These are phyloP conservation scores for Phialocephala subalpina DNA, from an alignment of 2,329 filamentous ascomycete species.

Conservation along the genomic window DNA sequence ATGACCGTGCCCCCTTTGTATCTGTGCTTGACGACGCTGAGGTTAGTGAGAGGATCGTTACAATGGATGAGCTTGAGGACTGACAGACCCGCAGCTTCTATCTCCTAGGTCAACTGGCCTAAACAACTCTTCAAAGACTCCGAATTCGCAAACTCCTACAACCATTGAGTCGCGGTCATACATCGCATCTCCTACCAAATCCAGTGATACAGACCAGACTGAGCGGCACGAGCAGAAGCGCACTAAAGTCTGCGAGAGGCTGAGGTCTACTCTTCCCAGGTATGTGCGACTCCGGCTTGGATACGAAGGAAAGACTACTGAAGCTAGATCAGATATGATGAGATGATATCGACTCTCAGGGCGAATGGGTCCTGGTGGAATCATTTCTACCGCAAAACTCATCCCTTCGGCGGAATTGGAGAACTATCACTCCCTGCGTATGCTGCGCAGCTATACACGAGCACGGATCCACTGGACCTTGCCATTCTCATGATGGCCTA, in stretches of 20 bases:
- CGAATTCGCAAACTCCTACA: background rate
- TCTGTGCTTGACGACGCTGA: constrained; percentile 13
- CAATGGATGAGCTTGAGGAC: background rate
- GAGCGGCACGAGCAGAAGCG: background rate
- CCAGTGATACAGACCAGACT: background rate
- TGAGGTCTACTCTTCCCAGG: constrained; percentile 11
- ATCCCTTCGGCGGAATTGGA: constrained; percentile 26
- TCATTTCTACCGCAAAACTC: constrained; percentile 9
- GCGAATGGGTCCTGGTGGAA: constrained; percentile 14
- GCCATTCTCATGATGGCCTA: constrained; percentile 48
- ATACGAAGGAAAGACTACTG: no score
- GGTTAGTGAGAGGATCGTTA: no score
- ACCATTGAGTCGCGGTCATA: background rate
- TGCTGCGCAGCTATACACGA: constrained; percentile 47
- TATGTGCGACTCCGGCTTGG: no score
- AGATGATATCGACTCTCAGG: background rate
- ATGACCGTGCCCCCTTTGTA: constrained; percentile 6
- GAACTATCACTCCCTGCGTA: constrained; percentile 43
- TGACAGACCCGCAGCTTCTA: background rate
- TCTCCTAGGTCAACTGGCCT: background rate
- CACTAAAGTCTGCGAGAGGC: constrained; percentile 7
- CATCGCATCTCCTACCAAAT: background rate
- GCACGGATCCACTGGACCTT: constrained; percentile 48
- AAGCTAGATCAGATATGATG: background rate
- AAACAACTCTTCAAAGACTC: background rate